Evolutionary conservation across 306 rosid genomes (phyloP), one percentile per base, ranked within the genome.

Genomic region (Cercis canadensis): DNA sequence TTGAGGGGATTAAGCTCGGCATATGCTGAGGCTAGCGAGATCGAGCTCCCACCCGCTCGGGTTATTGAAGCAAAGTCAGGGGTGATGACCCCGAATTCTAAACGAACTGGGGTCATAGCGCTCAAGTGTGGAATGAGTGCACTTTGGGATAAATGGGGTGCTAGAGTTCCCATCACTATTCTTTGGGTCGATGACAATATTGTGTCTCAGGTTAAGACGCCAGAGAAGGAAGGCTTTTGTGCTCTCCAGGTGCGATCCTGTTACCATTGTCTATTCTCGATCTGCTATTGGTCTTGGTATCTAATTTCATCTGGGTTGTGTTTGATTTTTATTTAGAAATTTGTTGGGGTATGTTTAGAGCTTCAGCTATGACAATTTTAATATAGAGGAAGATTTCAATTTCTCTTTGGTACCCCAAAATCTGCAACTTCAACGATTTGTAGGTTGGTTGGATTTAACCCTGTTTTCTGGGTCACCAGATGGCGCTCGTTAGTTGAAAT

Each of bases 111-210:
- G 4, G 60, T 89, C 9, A 80, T 94, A 40, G 98, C 92, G 3
- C 81, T 94, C 24, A 94, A 94, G 74, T 94, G 99, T 78, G 99
- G 99, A 57, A 94, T 94, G 99, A 77, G 83, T 47, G 99, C 99
- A 14, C 87, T 82, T 15, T 94, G 99, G 99, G 90, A 91, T 78
- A 94, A 90, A 78, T 94, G 99, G 99, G 99, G 99, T 18, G 92
- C 90, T 12, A 86, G 98, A 79, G 46, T 94, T 65, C 98, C 98
- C 18, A 81, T 91, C 43, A 70, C 86, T 4, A 76, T 94, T 11
- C 97, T 94, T 24, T 94, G 97, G 97, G 89, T 94, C 6, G 99
- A 94, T 64, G 99, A 94, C 47, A 94, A 91, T 63, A 85, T 94
- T 54, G 97, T 94, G n/a, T 89, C 97, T 67, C 92, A 89, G 85